A percentile compares a stretch with the other conserved stretches of the same genome.
Evolutionary conservation across 169 alveolate species (phyloP).

Genomic region (Eimeria praecox): DNA sequence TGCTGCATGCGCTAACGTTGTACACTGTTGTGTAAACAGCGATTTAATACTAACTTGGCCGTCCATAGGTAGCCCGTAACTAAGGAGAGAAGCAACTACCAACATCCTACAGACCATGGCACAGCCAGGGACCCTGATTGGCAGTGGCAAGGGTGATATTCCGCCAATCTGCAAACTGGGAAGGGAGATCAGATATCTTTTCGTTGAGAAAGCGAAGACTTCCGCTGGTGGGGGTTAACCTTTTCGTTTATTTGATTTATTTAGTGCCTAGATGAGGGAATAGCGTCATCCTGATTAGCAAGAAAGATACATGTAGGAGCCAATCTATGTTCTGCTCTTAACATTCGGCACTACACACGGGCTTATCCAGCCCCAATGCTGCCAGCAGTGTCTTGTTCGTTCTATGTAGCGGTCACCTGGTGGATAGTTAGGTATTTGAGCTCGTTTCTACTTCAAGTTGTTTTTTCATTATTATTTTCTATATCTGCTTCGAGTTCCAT

Average conservation of each 20-base stretch:
- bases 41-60: not conserved
- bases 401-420: not conserved
- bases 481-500: conserved; percentile 8
- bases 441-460: not conserved
- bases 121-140: too few relatives aligned
- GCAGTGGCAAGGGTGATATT: too few relatives aligned
- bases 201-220: too few relatives aligned
- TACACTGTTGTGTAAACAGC: not conserved
- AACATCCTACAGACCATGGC: not conserved
- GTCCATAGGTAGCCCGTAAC: not conserved
- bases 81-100: not conserved
- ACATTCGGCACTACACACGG: not conserved
- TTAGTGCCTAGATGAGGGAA: too few relatives aligned
- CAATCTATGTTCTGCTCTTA: not conserved
- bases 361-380: conserved; percentile 1
- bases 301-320: too few relatives aligned
- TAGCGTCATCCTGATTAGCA: too few relatives aligned
- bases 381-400: conserved; percentile 14
- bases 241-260: too few relatives aligned
- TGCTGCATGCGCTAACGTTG: not conserved
- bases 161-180: too few relatives aligned
- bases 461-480: not conserved
- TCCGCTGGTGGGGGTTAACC: too few relatives aligned
- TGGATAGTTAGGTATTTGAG: conserved; percentile 19
- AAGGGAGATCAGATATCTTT: too few relatives aligned